Evolutionary conservation across 225 moss, liverwort and hornwort genomes (phyloP).

Genomic region (Neckera pumila): DNA sequence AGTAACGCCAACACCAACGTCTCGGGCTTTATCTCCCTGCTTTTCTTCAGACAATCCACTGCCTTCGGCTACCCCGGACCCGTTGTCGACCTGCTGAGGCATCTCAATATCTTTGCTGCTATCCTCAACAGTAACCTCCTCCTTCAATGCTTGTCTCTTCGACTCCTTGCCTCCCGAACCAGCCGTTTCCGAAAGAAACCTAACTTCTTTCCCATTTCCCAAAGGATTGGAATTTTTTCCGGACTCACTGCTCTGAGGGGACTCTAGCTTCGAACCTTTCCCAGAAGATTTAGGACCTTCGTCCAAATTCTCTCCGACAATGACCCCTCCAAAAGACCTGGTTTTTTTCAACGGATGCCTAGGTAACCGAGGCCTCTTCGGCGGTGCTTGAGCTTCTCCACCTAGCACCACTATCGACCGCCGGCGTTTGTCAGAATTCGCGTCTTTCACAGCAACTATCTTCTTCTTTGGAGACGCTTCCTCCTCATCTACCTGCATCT

Average conservation of each 20-base stretch:
- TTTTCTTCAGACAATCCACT: conserved; percentile 25
- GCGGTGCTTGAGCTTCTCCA: conserved; percentile 48
- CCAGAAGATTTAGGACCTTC: conserved; percentile 7
- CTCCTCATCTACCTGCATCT: conserved; percentile 28
- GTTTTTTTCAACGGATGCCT: conserved; percentile 26
- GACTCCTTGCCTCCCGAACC: background rate
- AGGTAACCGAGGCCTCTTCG: conserved; percentile 57
- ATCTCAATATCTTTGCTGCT: conserved; percentile 12
- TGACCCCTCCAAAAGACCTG: conserved; percentile 48
- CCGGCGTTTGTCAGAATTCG: conserved; percentile 57
- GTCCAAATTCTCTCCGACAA: conserved; percentile 31
- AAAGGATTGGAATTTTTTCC: background rate
- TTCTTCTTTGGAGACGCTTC: conserved; percentile 40
- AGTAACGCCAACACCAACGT: conserved; percentile 2
- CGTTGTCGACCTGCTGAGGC: conserved; percentile 17
- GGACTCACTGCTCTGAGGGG: conserved; percentile 31
- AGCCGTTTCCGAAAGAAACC: background rate
- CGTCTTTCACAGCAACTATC: conserved; percentile 35
- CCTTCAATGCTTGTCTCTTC: background rate
- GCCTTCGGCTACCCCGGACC: conserved; percentile 14
- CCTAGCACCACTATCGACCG: conserved; percentile 65
- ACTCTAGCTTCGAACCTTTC: conserved; percentile 11
- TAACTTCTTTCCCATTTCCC: conserved; percentile 13
- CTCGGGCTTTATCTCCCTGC: conserved; percentile 6
- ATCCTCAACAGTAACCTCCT: background rate